Evolutionary conservation across 495 filamentous ascomycete genomes (phyloP).

Genomic region (Trichocladium uniseriatum): DNA sequence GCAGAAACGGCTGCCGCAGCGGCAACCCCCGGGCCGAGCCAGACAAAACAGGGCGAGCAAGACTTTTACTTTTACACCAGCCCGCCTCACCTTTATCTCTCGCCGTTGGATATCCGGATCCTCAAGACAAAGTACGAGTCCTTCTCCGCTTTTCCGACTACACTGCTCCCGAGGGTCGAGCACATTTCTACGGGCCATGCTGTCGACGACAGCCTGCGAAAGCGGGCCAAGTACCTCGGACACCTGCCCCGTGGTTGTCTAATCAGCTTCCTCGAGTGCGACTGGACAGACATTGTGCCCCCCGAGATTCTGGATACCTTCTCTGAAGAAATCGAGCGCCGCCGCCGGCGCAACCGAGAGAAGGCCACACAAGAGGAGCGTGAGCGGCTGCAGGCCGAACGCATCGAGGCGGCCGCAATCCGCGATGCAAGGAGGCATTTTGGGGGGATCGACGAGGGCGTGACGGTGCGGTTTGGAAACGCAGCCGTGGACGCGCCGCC

Average conservation of each 20-base stretch:
- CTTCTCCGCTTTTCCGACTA: conserved; percentile 77
- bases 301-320: conserved; percentile 68
- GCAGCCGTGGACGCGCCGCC: conserved; percentile 17
- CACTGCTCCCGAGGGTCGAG: conserved; percentile 83
- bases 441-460: conserved; percentile 30
- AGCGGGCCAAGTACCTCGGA: conserved; percentile 78
- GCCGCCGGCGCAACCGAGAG: conserved; percentile 71
- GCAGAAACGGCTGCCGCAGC: conserved; percentile 5
- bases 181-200: conserved; percentile 85
- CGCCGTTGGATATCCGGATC: conserved; percentile 90
- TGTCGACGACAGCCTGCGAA: conserved; percentile 81
- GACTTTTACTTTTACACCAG: conserved; percentile 86
- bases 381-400: conserved; percentile 78
- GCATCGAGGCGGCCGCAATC: conserved; percentile 53
- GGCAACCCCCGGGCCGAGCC: not conserved
- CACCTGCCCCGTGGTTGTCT: conserved; percentile 91
- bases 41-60: conserved; percentile 21
- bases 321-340: conserved; percentile 62
- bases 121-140: conserved; percentile 81
- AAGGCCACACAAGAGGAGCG: conserved; percentile 88
- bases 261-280: conserved; percentile 88
- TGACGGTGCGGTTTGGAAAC: conserved; percentile 23
- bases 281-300: conserved; percentile 86
- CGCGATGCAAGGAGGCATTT: conserved; percentile 34
- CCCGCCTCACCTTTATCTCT: conserved; percentile 83